Base-by-base conservation (phyloP, 106 monocot species). In the Allium fistulosum region DNA sequence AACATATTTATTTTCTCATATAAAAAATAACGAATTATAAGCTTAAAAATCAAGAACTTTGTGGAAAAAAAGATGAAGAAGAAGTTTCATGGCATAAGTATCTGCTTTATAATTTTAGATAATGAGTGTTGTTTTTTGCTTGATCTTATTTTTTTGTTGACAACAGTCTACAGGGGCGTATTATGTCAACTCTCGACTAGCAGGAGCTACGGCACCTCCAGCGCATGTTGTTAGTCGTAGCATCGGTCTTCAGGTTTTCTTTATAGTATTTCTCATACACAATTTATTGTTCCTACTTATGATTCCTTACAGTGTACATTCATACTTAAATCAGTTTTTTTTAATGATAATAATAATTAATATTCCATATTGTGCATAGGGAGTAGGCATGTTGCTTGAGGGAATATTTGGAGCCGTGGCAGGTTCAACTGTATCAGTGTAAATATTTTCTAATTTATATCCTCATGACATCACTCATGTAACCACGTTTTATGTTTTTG, bases 141-240 rank as follows among this genome's bases (percentile, higher is more conserved):
- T 52, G n/a, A 65, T n/a, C 11, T 16, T 59, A 27, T 1, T 4
- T 37, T 37, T 37, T 37, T 37, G 0, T 49, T 26, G 14, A 46
- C 56, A 59, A 66, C 71, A 94, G 94, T 88, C 88, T 2, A 88
- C 91, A 9, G 96, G 88, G 61, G 80, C 96, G 69, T 66, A 83
- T 76, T 87, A 70, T 75, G 86, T 83, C 28, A 76, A 80, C 13
- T 80, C 96, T n/a, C 74, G 91, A 63, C 80, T 91, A 51, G 76
- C 88, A 28, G 86, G 88, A 71, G 96, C 91, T 17, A 91, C 91
- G 49, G 85, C 91, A 60, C 96, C 96, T 59, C 96, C 96, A 55
- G 62, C 72, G 15, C 69, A 77, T 68, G 91, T 96, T 10, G 61
- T 96, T 49, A 84, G 80, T 51, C 78, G 91, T 78, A 84, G 91